Base-by-base conservation (phyloP, 768 basidiomycete genomes). In the Russula earlei region DNA sequence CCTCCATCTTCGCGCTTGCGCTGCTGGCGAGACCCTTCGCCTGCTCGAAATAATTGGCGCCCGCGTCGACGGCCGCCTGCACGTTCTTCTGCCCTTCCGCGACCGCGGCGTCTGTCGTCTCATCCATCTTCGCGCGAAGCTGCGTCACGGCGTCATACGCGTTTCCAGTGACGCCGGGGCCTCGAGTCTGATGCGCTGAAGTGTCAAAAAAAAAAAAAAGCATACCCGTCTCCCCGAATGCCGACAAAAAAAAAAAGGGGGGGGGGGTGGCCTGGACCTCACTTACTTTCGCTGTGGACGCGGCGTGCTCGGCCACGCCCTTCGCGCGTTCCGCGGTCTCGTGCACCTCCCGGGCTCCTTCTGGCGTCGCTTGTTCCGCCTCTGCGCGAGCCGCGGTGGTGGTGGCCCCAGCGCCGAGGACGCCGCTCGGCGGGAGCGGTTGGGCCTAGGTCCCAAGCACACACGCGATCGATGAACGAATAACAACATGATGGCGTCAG, bases 371-470 rank as follows among this genome's bases (percentile, higher is more conserved):
- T 2, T 81, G 79, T 38, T 80, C 68, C 2, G 74, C 69, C 43
- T 76, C 75, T 9, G 79, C 77, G 45, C 74, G 67, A 1, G 76
- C 79, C 10, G 80, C 83, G n/a, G 78, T 77, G 3, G 82, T 83
- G 67, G 60, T 72, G 68, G 20, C 71, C 67, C 53, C 9, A 1
- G 56, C 60, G 3, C 31, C 24, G 29, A 49, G 10, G 29, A 9
- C 34, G 27, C 41, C 46, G 14, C 38, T 38, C 25, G 33, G 47
- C 45, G 19, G 40, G 31, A 48, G 49, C 34, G 41, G 27, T 33
- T 57, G 50, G 14, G 45, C 25, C 56, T 42, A 45, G n/a, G n/a
- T n/a, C 20, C 24, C 38, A 34, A 22, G 8, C n/a, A 5, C 17
- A 38, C 17, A 12, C 36, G 14, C 15, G 2, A 12, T 11, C 6